Conservation (phyloP, 2,329 filamentous ascomycete genomes). For the Scedosporium minutisporum region DNA sequence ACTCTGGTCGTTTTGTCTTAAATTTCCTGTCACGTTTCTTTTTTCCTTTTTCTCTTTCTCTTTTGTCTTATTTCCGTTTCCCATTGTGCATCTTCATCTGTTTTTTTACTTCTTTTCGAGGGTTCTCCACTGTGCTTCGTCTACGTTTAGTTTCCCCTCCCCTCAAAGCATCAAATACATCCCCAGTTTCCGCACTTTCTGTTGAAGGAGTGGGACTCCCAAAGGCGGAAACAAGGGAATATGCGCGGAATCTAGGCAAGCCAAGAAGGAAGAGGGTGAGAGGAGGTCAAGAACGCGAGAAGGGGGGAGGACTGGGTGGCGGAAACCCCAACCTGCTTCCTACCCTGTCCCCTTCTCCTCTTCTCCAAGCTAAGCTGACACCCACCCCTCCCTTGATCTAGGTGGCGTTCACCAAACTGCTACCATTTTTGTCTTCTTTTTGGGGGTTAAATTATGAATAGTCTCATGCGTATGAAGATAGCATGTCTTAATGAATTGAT, state of each 20-base stretch:
- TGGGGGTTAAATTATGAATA: neutral
- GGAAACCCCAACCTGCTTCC: neutral
- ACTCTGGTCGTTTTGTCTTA: neutral
- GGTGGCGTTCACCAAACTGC: neutral
- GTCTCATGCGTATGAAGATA: conserved; percentile 4
- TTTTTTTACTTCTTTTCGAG: neutral
- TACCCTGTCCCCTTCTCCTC: neutral
- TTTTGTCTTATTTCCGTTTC: neutral
- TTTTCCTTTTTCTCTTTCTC: conserved; percentile 1
- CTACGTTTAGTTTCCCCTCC: conserved; percentile 1
- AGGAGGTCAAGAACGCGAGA: neutral
- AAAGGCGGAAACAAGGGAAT: no score
- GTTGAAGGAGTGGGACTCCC: no score
- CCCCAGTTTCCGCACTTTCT: no score
- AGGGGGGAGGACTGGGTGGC: neutral
- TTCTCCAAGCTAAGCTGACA: neutral
- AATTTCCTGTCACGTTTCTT: neutral
- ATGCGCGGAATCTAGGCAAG: neutral
- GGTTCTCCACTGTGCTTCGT: neutral
- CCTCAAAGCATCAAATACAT: neutral
- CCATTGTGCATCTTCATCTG: neutral
- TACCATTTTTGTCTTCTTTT: neutral
- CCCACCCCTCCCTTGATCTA: neutral
- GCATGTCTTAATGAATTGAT: conserved; percentile 7
- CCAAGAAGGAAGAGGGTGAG: neutral